These are phyloP conservation scores for Castanopsis chinensis DNA, from an alignment of 306 rosid genomes.

Conservation along the genomic window DNA sequence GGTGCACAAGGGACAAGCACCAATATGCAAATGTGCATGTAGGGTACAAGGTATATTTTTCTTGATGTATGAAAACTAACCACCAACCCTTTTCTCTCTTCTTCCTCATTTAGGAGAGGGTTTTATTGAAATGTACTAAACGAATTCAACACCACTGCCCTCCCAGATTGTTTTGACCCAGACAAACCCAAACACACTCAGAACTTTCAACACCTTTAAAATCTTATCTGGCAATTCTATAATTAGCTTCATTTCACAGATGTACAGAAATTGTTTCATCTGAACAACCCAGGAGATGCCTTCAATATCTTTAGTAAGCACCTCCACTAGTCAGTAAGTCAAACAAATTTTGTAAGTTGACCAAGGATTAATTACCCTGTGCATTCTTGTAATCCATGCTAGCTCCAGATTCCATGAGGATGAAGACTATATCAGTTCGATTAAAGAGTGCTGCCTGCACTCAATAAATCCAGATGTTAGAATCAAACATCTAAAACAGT, in stretches of 20 bases:
- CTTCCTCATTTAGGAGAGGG: neutral
- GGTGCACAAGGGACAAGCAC: neutral
- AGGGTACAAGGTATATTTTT: neutral
- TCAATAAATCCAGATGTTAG: constrained; percentile 27
- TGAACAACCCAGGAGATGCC: neutral
- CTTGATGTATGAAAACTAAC: neutral
- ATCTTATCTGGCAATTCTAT: neutral
- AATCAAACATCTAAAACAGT: constrained; percentile 5
- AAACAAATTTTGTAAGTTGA: constrained; percentile 7
- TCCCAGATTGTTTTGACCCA: neutral
- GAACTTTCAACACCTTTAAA: neutral
- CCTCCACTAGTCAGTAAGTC: neutral
- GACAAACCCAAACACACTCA: neutral
- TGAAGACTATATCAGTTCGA: constrained; percentile 86
- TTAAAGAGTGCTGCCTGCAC: constrained; percentile 92
- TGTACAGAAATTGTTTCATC: neutral
- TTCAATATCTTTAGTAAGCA: neutral
- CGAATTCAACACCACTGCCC: neutral
- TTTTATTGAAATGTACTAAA: neutral
- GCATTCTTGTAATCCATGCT: constrained; percentile 82
- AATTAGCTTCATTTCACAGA: neutral
- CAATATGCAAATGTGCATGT: neutral
- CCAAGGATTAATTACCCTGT: constrained; percentile 60
- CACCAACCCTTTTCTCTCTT: neutral
- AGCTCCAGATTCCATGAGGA: constrained; percentile 95